Conservation (phyloP, 2,329 filamentous ascomycete genomes). For the Gaeumannomyces tritici region DNA sequence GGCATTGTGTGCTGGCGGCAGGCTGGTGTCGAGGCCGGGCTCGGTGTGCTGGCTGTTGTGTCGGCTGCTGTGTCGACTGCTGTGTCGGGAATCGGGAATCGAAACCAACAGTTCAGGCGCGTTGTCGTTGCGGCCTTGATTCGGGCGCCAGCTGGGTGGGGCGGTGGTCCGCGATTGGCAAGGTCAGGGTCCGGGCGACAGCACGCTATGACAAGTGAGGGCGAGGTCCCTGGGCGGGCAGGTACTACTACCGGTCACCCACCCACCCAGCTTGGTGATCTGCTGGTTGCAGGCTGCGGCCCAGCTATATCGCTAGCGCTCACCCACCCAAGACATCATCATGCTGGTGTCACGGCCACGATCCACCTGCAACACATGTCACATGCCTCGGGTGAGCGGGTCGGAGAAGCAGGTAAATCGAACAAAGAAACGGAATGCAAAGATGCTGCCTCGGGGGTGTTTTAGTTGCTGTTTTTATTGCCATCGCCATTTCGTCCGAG, state of each 20-base stretch:
- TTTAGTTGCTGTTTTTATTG: background rate
- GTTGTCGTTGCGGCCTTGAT: background rate
- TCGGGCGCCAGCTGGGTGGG: background rate
- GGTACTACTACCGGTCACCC: no score
- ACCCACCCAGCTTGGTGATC: background rate
- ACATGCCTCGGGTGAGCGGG: background rate
- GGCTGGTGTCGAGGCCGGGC: background rate
- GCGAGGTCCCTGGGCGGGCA: no score
- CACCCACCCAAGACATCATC: background rate
- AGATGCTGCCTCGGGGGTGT: background rate
- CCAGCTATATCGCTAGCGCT: no score
- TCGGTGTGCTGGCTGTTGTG: no score
- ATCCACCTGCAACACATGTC: background rate
- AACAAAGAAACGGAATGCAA: background rate
- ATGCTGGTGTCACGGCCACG: no score
- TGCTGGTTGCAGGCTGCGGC: background rate
- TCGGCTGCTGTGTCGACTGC: no score
- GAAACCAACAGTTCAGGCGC: no score
- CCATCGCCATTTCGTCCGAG: background rate
- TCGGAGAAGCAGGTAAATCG: background rate
- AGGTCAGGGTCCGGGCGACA: background rate
- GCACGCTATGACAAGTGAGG: no score
- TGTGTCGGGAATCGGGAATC: background rate
- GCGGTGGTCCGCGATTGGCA: background rate
- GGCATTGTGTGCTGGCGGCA: background rate